Percentiles rank a stretch among this genome's conserved stretches.
Conservation (phyloP, 2,329 filamentous ascomycete species). For the Fusarium torulosum region DNA sequence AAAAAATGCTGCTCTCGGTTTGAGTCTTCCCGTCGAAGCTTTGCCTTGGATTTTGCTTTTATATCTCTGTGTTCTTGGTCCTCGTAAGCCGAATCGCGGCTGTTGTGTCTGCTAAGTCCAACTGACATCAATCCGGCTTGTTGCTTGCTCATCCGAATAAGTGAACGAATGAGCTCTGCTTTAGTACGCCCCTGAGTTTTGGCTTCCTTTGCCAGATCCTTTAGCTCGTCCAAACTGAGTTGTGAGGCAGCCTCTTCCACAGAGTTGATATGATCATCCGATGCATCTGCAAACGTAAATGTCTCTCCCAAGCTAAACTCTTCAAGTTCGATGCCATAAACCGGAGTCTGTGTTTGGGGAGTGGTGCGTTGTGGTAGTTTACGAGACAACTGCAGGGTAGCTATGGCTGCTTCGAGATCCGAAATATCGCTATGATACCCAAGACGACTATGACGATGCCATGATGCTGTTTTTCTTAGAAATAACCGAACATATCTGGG, state of each 20-base stretch:
- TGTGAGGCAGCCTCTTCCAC: slow-evolving; percentile 87
- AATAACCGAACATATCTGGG: slow-evolving; percentile 90
- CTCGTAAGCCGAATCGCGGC: slow-evolving; percentile 65
- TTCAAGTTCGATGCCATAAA: slow-evolving; percentile 55
- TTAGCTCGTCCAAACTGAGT: slow-evolving; percentile 89
- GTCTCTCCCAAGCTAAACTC: slow-evolving; percentile 61
- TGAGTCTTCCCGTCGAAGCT: slow-evolving; percentile 52
- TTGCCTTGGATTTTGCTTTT: slow-evolving; percentile 12
- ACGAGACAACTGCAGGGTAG: slow-evolving; percentile 70
- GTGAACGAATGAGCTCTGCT: slow-evolving; percentile 78
- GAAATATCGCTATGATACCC: slow-evolving; percentile 87
- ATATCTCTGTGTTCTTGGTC: slow-evolving; percentile 54
- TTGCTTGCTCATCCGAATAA: slow-evolving; percentile 78
- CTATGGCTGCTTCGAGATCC: slow-evolving; percentile 75
- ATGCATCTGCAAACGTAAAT: slow-evolving; percentile 86
- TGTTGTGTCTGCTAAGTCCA: slow-evolving; percentile 74
- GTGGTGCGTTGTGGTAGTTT: slow-evolving; percentile 62
- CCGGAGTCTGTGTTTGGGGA: slow-evolving; percentile 25
- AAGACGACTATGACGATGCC: slow-evolving; percentile 85
- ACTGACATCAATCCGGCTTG: slow-evolving; percentile 82
- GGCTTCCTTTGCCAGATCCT: slow-evolving; percentile 83
- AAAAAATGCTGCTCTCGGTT: slow-evolving; percentile 82
- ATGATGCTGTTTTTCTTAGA: slow-evolving; percentile 88
- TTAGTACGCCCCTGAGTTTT: slow-evolving; percentile 93
- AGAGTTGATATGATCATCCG: slow-evolving; percentile 77